Base-by-base conservation (phyloP, 129 eudicot genomes). In the Chrysanthemum makinoi region DNA sequence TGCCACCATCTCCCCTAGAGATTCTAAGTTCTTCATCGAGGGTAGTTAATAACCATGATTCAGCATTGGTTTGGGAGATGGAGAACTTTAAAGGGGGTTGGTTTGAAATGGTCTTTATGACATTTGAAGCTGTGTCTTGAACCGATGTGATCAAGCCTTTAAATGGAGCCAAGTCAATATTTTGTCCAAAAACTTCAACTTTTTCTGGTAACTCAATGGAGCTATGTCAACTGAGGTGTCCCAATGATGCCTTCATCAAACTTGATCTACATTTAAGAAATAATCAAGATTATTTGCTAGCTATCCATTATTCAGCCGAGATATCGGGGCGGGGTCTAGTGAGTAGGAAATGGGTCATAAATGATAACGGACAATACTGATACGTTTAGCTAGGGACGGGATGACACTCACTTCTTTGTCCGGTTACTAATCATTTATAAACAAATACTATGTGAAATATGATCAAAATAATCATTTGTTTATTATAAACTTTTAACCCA, bases 1-100 rank as follows among this genome's bases (percentile, higher is more conserved):
- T 89, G 69, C 98, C 98, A 3, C 89, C 91, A 62, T 92, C 98
- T 64, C 95, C 96, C 76, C 96, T 89, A 1, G 98, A 92, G 80
- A 92, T 89, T 30, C 98, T 79, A 77, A 92, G 88, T 70, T 92
- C 96, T 47, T 87, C 80, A 57, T 92, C 98, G 5, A 92, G 95
- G 77, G 98, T 92, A 10, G 98, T 92, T 18, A 92, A 80, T 19
- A 92, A 79, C 98, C 98, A 92, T 3, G 98, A 92, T 63, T 89
- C 89, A 7, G 95, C 87, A 44, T 78, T 86, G 2, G 75, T 74
- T 75, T 69, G 75, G 35, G 96, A 76, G 69, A 92, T 60, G 68
- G 89, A 71, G 72, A 92, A 87, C 59, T 87, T 92, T 30, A 92
- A 24, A 10, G 98, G 96, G 1, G 90, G 95, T 65, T 82, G 96